A percentile compares a stretch with the other conserved stretches of the same genome.
Conservation (phyloP, 2,329 filamentous ascomycete species). For the Paraconiothyrium brasiliense region DNA sequence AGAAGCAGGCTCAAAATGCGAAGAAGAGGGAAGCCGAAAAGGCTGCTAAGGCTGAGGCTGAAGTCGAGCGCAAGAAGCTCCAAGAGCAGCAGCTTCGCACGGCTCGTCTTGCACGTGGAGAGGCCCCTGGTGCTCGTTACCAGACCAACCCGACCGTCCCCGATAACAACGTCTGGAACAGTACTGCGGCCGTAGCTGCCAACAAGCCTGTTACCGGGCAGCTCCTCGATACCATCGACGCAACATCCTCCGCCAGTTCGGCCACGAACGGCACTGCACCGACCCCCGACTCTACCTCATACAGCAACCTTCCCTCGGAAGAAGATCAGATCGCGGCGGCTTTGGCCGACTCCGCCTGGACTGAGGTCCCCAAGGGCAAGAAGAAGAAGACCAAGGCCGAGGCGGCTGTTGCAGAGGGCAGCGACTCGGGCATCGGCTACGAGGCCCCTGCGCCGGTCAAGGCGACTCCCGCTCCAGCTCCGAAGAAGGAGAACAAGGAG, state of each 20-base stretch:
- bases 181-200: conserved; percentile 36
- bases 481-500: conserved; percentile 33
- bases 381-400: conserved; percentile 61
- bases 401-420: conserved; percentile 53
- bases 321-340: conserved; percentile 68
- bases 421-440: conserved; percentile 29
- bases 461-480: conserved; percentile 24
- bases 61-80: conserved; percentile 77
- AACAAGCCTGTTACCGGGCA: conserved; percentile 35
- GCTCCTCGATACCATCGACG: conserved; percentile 63
- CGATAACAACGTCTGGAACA: conserved; percentile 63
- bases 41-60: conserved; percentile 76
- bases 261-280: conserved; percentile 52
- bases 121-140: conserved; percentile 81
- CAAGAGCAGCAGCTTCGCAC: conserved; percentile 84
- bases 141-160: conserved; percentile 55
- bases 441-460: conserved; percentile 36
- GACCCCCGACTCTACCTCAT: conserved; percentile 52
- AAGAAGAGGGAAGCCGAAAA: conserved; percentile 87
- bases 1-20: conserved; percentile 95
- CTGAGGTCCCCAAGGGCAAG: conserved; percentile 67
- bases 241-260: conserved; percentile 52
- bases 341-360: conserved; percentile 66
- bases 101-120: conserved; percentile 83
- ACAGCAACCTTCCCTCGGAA: conserved; percentile 64